phyloP scores from a whole-genome alignment of 768 basidiomycete genomes.

The Cytidiella melzeri region DNA sequence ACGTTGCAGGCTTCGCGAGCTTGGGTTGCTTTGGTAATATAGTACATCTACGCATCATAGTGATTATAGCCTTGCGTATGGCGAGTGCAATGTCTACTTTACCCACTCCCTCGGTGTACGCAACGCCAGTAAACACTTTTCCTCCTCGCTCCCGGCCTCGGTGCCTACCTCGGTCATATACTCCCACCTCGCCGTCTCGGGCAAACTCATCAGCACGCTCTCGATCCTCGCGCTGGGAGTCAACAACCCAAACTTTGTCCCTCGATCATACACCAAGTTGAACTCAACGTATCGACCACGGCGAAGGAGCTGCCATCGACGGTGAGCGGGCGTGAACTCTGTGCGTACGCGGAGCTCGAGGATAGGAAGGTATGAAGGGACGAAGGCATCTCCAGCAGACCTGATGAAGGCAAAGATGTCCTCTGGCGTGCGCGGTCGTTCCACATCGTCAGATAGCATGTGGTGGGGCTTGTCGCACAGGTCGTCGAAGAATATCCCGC shows the following conservation, averaged over 20 bases:
- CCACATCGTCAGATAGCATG: constrained; percentile 43
- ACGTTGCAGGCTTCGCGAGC: not conserved
- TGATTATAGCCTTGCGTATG: not conserved
- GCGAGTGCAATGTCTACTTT: too few species aligned
- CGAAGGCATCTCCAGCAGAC: constrained; percentile 69
- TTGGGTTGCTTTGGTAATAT: not conserved
- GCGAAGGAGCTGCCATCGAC: constrained; percentile 91
- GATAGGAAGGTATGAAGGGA: constrained; percentile 90
- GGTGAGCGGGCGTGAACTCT: constrained; percentile 56
- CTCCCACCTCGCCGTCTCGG: constrained; percentile 64
- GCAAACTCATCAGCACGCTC: constrained; percentile 61
- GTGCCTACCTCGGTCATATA: constrained; percentile 52
- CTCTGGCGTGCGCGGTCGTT: constrained; percentile 50
- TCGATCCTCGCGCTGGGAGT: constrained; percentile 58
- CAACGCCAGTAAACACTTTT: constrained; percentile 43
- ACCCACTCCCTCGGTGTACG: constrained; percentile 45
- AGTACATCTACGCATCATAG: constrained; percentile 1
- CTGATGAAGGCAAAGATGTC: constrained; percentile 76
- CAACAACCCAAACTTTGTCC: constrained; percentile 59
- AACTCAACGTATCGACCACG: constrained; percentile 94
- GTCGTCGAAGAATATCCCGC: constrained; percentile 97
- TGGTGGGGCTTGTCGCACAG: constrained; percentile 60
- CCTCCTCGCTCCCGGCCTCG: constrained; percentile 45
- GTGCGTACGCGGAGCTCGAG: constrained; percentile 50
- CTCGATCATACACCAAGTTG: constrained; percentile 63